phyloP scores from a whole-genome alignment of 2,329 filamentous ascomycete species.

The Trichophyton rubrum region DNA sequence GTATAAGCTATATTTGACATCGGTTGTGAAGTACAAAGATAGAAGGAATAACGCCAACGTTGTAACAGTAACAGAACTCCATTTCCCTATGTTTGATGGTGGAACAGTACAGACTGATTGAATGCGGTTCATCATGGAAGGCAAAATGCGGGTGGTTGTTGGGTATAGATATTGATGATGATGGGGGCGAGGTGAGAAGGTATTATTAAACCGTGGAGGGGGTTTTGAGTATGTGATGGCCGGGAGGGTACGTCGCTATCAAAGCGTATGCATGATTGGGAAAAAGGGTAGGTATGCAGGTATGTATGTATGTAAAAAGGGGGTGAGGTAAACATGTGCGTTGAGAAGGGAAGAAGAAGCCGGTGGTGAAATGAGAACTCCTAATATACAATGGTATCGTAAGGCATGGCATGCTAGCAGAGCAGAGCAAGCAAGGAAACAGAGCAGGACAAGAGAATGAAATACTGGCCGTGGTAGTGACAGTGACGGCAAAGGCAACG shows the following conservation, averaged over 20 bases:
- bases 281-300: neutral
- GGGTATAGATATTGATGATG: neutral
- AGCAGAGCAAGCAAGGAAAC: neutral
- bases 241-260: neutral
- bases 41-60: neutral
- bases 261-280: neutral
- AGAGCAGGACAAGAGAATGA: neutral
- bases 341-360: constrained; percentile 9
- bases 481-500: neutral
- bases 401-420: neutral
- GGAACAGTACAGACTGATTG: neutral
- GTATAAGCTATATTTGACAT: neutral
- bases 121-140: neutral
- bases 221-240: neutral
- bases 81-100: neutral
- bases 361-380: constrained; percentile 5
- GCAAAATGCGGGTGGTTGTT: neutral
- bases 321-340: neutral
- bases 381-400: constrained; percentile 6
- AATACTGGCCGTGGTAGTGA: too few relatives aligned
- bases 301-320: neutral
- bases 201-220: neutral
- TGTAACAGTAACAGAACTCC: neutral
- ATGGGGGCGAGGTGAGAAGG: neutral
- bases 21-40: neutral